These are phyloP conservation scores for Myxozyma mucilagina DNA, from an alignment of 805 yeast species.

Conservation along the genomic window DNA sequence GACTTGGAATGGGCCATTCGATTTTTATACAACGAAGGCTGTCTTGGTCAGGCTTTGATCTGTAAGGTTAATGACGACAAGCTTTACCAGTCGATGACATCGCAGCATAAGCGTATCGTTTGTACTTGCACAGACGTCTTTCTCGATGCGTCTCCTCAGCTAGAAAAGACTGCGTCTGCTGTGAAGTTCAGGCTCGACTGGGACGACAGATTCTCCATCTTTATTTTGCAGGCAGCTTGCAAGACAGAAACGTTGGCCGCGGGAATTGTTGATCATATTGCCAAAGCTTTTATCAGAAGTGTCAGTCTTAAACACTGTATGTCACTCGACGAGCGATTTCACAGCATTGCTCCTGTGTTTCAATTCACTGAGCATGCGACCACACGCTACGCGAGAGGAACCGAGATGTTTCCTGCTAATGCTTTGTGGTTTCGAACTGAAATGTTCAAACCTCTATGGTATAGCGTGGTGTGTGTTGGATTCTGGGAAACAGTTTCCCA, in stretches of 20 bases:
- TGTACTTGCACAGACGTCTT: neutral
- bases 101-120: neutral
- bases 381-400: neutral
- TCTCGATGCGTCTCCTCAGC: neutral
- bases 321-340: neutral
- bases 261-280: neutral
- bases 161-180: neutral
- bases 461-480: neutral
- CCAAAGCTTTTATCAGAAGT: neutral
- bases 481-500: neutral
- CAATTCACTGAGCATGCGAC: neutral
- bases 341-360: neutral
- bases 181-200: neutral
- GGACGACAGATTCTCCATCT: conserved; percentile 2
- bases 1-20: neutral
- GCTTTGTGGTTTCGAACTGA: conserved; percentile 2
- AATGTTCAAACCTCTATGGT: neutral
- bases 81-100: neutral
- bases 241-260: neutral
- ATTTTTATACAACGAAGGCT: neutral
- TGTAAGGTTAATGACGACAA: neutral
- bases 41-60: neutral
- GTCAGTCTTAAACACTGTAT: neutral
- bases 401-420: neutral
- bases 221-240: neutral